Base-by-base conservation (phyloP, 2,329 filamentous ascomycete species). In the Chaetomiaceae sp. region DNA sequence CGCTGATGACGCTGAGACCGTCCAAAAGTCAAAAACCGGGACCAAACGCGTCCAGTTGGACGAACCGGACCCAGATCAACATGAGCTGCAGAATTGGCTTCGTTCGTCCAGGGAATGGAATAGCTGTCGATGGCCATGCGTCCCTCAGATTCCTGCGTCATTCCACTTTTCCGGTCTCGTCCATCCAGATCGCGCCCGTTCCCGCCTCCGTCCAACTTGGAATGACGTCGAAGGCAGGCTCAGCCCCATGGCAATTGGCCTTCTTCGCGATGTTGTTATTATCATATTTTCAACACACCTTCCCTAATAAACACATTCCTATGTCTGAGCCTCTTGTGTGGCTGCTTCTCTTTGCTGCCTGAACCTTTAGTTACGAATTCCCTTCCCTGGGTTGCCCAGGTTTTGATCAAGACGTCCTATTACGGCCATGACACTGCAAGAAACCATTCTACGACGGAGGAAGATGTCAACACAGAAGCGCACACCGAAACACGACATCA, bases 401-500 rank as follows among this genome's bases (percentile, higher is more conserved):
- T 6, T 27, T 9, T 6, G 27, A 31, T 29, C 12, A 6, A 27
- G 8, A 17, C 2, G 37, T 11, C 29, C 9, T 14, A 17, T 44
- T 33, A 14, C 22, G 15, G 38, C 19, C 44, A 56, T 56, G 54
- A 52, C 34, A 25, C 12, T 49, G 9, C 56, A 44, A 20, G 47
- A 52, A 15, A 42, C 44, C 12, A 17, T 47, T 12, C 11, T 48
- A 4, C 17, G 48, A 29, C 22, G 48, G n/a, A 27, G 9, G 0
- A 19, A 27, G 27, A 22, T 37, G 22, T n/a, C 57, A 40, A 17
- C 48, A 19, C 17, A n/a, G 15, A n/a, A 19, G 7, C 12, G 38
- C 23, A 40, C 37, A n/a, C 25, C 17, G 31, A 38, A 29, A 40
- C 56, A 38, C 25, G 57, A 62, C 7, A 57, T 65, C 11, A 55